Evolutionary conservation across 1,284 basidiomycete genomes (phyloP).

Genomic region (Boletus subluridellus): DNA sequence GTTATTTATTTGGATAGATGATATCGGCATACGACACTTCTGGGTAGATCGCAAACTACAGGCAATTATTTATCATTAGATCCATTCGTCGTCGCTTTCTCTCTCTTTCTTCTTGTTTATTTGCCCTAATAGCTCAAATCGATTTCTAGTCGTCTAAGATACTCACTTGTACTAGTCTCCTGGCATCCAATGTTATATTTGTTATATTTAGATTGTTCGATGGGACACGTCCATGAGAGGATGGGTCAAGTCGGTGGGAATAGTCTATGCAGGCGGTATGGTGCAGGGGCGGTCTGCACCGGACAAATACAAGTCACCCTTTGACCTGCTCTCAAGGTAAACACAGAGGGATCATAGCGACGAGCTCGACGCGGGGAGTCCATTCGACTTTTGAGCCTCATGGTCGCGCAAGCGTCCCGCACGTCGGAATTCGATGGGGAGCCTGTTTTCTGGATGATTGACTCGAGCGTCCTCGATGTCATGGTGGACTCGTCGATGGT

Average conservation of each 20-base stretch:
- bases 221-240: no score
- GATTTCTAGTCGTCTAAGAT: conserved; percentile 3
- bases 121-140: background rate
- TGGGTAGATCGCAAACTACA: conserved; percentile 1
- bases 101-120: background rate
- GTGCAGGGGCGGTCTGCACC: background rate
- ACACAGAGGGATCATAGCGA: no score
- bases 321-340: background rate
- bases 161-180: conserved; percentile 2
- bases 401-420: no score
- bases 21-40: background rate
- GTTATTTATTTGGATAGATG: background rate
- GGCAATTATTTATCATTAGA: background rate
- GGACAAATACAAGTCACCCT: background rate
- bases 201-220: no score
- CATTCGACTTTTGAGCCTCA: no score
- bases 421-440: no score
- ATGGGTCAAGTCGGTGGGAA: background rate
- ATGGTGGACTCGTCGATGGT: no score
- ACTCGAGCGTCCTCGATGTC: no score
- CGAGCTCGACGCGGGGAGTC: no score
- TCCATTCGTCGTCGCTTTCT: background rate
- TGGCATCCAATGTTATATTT: background rate
- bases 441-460: no score
- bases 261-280: conserved; percentile 4